Base-by-base conservation (phyloP, 75 land plant genomes). In the Pinus taeda region DNA sequence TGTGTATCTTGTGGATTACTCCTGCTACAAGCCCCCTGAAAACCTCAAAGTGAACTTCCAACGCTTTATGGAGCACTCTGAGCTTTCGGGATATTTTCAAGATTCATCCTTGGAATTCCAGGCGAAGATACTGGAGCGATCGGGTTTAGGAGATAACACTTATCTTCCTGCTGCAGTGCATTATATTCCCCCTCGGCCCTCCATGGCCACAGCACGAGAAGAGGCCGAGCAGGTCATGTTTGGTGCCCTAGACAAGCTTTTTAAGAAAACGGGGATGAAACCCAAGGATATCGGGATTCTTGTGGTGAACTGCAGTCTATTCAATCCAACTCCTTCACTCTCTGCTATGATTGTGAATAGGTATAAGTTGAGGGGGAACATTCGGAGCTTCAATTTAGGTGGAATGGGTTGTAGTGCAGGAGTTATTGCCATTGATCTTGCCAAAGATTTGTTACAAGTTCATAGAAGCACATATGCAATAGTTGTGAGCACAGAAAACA, bases 391-490 rank as follows among this genome's bases (percentile, higher is more conserved):
- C 74, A 90, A 90, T 66, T 76, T 90, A 4, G 93, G 93, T 57
- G 93, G 93, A 4, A 90, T 90, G 93, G 93, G 93, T 45, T 90
- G 93, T 66, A 90, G 93, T 74, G 93, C 93, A 15, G 93, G 93
- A 22, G 82, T 90, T 53, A 88, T 90, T 33, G 74, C 90, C 17
- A 83, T 88, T 57, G 92, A 90, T 87, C 90, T 90, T 71, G 92
- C 92, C 26, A 88, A 85, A 74, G 83, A 90, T 77, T 80, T 90
- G 56, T 80, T 90, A 17, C 93, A 90, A 83, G 90, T 88, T 17
- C 89, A 92, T 78, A 79, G 85, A 42, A 82, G 80, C 75, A 81
- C 95, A 0, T 86, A 90, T 78, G 95, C 95, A 20, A 76, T 92
- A 61, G 89, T 90, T 15, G 84, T 92, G 49, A 90, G 93, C 79